Percentiles rank a stretch among this genome's conserved stretches.
phyloP scores from a whole-genome alignment of 78 protist genomes.

The Blattamonas nauphoetae region DNA sequence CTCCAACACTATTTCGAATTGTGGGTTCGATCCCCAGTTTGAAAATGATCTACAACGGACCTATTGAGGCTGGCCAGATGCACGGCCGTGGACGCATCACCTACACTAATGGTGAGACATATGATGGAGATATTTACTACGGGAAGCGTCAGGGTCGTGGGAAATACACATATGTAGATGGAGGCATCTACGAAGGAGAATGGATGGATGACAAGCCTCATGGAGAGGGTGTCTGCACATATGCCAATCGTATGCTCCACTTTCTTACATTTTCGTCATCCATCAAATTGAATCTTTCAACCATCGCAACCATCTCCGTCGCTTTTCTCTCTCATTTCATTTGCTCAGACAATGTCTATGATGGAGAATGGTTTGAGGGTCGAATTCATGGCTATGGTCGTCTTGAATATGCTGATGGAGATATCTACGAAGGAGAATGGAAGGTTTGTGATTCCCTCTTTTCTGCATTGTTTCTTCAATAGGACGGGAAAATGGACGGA shows the following conservation, averaged over 20 bases:
- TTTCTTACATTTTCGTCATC: no score
- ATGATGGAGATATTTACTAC: conserved; percentile 38
- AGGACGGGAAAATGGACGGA: conserved; percentile 39
- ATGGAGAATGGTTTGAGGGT: conserved; percentile 43
- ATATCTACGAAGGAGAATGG: conserved; percentile 45
- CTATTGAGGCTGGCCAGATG: conserved; percentile 43
- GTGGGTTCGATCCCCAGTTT: no score
- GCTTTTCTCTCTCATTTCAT: no score
- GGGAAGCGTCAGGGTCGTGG: conserved; percentile 44
- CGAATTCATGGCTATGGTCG: conserved; percentile 34
- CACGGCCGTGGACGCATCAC: conserved; percentile 39
- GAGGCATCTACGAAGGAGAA: conserved; percentile 36
- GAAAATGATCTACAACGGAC: conserved; percentile 36
- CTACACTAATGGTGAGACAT: conserved; percentile 35
- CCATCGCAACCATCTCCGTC: no score
- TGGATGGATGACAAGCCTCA: conserved; percentile 28
- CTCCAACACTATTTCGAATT: no score
- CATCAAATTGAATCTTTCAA: no score
- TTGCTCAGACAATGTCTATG: conserved; percentile 41
- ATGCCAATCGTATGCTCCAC: conserved; percentile 1
- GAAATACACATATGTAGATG: conserved; percentile 21
- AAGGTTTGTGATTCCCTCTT: not conserved
- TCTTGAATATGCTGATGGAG: conserved; percentile 40
- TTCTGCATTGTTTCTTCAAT: conserved; percentile 15
- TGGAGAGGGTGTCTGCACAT: conserved; percentile 10